phyloP scores from a whole-genome alignment of 2,329 filamentous ascomycete genomes.

The Aspergillus versicolor region DNA sequence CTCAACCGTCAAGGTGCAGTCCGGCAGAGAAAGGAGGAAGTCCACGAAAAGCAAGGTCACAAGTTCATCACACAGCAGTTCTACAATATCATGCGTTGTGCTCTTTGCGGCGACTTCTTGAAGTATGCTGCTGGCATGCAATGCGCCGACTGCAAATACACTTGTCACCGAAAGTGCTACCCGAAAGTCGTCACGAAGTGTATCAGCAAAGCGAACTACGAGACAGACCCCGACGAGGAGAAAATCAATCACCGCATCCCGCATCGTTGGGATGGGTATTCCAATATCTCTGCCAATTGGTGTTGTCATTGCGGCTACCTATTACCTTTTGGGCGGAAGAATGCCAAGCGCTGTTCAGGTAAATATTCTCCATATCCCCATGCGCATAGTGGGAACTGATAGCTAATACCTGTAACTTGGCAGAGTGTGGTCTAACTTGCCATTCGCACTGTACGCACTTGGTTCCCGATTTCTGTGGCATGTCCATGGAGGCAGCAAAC shows the following conservation, averaged over 20 bases:
- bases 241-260: conserved; percentile 99
- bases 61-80: conserved; percentile 99
- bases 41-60: conserved; percentile 98
- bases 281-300: conserved; percentile 98
- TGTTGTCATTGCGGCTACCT: conserved; percentile 99
- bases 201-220: conserved; percentile 98
- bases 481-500: conserved; percentile 97
- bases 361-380: conserved; percentile 23
- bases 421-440: conserved; percentile 87
- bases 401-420: neutral
- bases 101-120: conserved; percentile 94
- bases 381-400: neutral
- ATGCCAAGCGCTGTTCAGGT: conserved; percentile 88
- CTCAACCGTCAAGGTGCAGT: conserved; percentile 94
- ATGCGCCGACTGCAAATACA: conserved; percentile 99
- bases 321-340: conserved; percentile 90
- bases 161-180: conserved; percentile 97
- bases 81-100: conserved; percentile 99
- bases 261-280: conserved; percentile 94
- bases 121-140: conserved; percentile 99
- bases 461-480: conserved; percentile 97
- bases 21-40: conserved; percentile 94
- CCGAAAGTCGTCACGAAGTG: conserved; percentile 96
- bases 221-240: conserved; percentile 97
- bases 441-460: conserved; percentile 91